Evolutionary conservation across 2,329 filamentous ascomycete species (phyloP).

Genomic region (Mycogone perniciosa): DNA sequence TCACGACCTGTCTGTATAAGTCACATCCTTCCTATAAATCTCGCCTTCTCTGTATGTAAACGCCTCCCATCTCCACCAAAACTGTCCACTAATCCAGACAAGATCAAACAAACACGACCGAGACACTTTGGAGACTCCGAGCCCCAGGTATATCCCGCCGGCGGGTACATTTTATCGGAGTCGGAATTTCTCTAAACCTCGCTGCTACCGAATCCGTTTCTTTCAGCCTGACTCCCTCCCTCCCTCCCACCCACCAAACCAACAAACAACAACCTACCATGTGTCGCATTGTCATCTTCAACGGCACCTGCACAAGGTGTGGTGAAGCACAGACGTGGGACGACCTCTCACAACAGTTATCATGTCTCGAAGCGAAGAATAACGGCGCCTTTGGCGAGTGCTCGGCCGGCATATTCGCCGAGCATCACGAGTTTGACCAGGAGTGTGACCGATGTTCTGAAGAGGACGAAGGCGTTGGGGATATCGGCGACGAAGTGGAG

Average conservation of each 20-base stretch:
- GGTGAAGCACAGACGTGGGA: constrained; percentile 35
- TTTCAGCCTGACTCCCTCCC: not conserved
- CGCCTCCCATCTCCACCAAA: too few relatives aligned
- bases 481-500: constrained; percentile 28
- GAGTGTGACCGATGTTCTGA: constrained; percentile 40
- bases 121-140: not conserved
- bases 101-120: not conserved
- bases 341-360: constrained; percentile 40
- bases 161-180: not conserved
- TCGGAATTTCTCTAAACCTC: not conserved
- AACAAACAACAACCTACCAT: constrained; percentile 22
- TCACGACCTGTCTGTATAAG: too few relatives aligned
- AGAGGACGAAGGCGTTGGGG: constrained; percentile 37
- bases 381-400: constrained; percentile 40
- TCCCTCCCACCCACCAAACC: not conserved
- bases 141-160: not conserved
- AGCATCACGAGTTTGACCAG: constrained; percentile 42
- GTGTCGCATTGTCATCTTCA: constrained; percentile 42
- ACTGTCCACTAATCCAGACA: too few relatives aligned
- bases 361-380: constrained; percentile 45
- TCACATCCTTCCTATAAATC: too few relatives aligned
- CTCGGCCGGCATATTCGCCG: constrained; percentile 32
- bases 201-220: too few relatives aligned
- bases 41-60: too few relatives aligned
- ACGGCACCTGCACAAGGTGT: constrained; percentile 39